These are phyloP conservation scores for Heritiera littoralis DNA, from an alignment of 345 rosid genomes.

Conservation along the genomic window DNA sequence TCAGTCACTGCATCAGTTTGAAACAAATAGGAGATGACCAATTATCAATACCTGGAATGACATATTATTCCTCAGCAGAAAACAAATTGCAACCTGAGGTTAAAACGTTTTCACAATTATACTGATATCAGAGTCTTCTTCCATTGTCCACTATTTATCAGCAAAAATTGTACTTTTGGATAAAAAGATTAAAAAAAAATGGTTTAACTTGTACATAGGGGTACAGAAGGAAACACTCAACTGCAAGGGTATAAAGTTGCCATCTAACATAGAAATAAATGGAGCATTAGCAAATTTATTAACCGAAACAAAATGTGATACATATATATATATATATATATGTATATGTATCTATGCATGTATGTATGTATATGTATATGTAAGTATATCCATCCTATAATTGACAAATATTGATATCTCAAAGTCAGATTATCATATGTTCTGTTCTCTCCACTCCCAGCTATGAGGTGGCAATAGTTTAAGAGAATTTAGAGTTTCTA, in stretches of 20 bases:
- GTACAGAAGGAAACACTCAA: neutral
- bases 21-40: neutral
- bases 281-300: conserved; percentile 1
- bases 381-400: neutral
- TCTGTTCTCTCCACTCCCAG: neutral
- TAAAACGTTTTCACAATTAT: too few species aligned
- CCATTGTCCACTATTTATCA: neutral
- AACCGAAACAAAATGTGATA: neutral
- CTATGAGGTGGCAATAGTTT: neutral
- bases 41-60: neutral
- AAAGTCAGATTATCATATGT: neutral
- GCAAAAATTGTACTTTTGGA: neutral
- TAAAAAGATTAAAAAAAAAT: neutral
- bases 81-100: neutral
- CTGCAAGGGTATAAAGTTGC: neutral
- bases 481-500: neutral
- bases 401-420: conserved; percentile 2
- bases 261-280: neutral
- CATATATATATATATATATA: too few species aligned
- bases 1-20: conserved; percentile 74
- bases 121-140: neutral
- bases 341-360: too few species aligned
- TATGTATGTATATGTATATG: too few species aligned
- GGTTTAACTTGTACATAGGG: neutral
- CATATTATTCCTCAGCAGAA: neutral